Conservation (phyloP, 164 flowering plant genomes). For the Warburgia ugandensis region DNA sequence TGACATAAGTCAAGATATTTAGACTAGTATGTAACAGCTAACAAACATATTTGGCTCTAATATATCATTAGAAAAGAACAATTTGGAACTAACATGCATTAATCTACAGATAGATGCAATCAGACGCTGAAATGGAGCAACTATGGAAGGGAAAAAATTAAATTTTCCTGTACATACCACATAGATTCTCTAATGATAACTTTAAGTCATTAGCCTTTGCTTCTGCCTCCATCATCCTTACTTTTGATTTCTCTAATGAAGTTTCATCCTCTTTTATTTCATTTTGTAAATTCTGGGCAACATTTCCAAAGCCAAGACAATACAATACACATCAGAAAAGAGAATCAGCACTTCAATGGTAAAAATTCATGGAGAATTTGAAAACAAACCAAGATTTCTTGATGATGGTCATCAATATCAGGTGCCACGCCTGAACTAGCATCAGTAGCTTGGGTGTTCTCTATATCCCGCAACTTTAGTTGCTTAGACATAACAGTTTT, state of each 20-base stretch:
- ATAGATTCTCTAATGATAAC: slow-evolving; percentile 43
- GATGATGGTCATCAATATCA: slow-evolving; percentile 55
- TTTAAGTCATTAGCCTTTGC: slow-evolving; percentile 41
- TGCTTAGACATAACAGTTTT: slow-evolving; percentile 36
- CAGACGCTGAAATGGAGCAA: no score
- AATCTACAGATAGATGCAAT: no score
- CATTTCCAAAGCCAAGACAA: slow-evolving; percentile 5
- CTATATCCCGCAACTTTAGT: slow-evolving; percentile 42
- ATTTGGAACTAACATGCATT: no score
- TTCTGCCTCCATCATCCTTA: slow-evolving; percentile 41
- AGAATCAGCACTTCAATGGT: background rate
- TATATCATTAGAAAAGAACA: no score
- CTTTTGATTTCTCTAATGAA: slow-evolving; percentile 29
- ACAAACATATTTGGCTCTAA: no score
- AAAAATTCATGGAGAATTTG: background rate
- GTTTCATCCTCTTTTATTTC: slow-evolving; percentile 45
- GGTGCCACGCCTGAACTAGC: slow-evolving; percentile 30
- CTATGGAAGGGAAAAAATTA: background rate
- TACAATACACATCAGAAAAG: background rate
- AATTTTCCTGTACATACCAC: slow-evolving; percentile 43
- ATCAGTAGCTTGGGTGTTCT: slow-evolving; percentile 45
- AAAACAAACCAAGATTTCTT: slow-evolving; percentile 66
- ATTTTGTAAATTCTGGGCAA: slow-evolving; percentile 42
- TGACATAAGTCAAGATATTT: no score
- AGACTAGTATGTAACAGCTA: no score